Evolutionary conservation across 1,139 yeast genomes (phyloP).

Genomic region (Scheffersomyces stambukii): DNA sequence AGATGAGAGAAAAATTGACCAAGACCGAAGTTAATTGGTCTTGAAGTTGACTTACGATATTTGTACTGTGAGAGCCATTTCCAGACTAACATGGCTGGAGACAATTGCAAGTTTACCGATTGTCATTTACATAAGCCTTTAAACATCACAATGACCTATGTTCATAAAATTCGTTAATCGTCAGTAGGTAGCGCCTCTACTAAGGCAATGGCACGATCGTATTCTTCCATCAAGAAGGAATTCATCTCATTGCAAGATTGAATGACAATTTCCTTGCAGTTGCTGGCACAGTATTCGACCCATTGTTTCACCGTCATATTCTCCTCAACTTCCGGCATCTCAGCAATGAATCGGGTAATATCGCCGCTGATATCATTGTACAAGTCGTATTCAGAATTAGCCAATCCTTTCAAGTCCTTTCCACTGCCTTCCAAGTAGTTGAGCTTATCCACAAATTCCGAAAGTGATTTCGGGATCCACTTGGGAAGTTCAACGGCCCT

Average conservation of each 20-base stretch:
- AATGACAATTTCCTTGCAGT: constrained; percentile 30
- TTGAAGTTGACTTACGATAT: too few relatives aligned
- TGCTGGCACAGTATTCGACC: constrained; percentile 51
- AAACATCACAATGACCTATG: too few relatives aligned
- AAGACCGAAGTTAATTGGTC: too few relatives aligned
- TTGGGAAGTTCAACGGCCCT: neutral
- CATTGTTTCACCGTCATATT: constrained; percentile 69
- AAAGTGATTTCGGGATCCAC: constrained; percentile 8
- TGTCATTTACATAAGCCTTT: too few relatives aligned
- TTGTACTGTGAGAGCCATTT: too few relatives aligned
- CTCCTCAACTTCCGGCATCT: constrained; percentile 67
- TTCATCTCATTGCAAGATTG: constrained; percentile 48
- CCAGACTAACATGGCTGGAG: too few relatives aligned
- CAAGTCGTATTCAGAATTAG: constrained; percentile 26
- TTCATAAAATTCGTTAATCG: too few relatives aligned
- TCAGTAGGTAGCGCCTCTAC: constrained; percentile 6
- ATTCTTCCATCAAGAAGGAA: constrained; percentile 37
- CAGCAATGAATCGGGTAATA: constrained; percentile 57
- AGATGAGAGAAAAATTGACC: too few relatives aligned
- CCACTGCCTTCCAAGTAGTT: constrained; percentile 38
- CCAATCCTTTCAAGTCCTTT: constrained; percentile 23
- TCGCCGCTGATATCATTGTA: constrained; percentile 62
- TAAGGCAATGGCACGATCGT: constrained; percentile 30
- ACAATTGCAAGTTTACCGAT: too few relatives aligned
- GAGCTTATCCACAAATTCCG: constrained; percentile 20